Evolutionary conservation across 257 asterid species (phyloP), one percentile per base, ranked within the genome.

Genomic region (Nicotiana sylvestris): DNA sequence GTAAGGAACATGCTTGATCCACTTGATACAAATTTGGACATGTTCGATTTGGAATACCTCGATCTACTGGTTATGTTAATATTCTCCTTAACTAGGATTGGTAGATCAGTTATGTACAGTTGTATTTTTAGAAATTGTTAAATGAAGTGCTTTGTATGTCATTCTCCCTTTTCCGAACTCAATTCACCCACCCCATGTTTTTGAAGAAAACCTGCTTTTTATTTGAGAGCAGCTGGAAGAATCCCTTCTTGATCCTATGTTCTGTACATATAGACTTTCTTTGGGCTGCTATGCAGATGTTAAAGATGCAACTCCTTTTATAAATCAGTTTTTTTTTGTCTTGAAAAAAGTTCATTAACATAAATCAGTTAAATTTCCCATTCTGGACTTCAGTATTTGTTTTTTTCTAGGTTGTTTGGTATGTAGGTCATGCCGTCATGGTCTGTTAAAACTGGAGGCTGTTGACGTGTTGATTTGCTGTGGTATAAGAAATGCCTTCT

Each of bases 1-100:
- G 99, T 96, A 81, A 87, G 94, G 85, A 85, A 76, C 81, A 12
- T 51, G 64, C 62, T 74, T n/a, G 29, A 74, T 49, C 37, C 62
- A 74, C 80, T 49, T 27, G 4, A 27, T 49, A 74, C 80, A 49
- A 74, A 27, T 74, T 74, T 51, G 62, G 29, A 51, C 43, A 74
- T 3, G 27, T 15, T 3, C 29, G 80, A 27, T 74, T 74, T 74
- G 80, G 80, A 27, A 51, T 29, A 74, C 46, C 27, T 74, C 2
- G 15, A 4, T 49, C 29, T 74, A 27, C 21, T 74, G 80, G 43
- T 49, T 74, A 49, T 74, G 51, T 74, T 39, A 51, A 74, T 74
- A 51, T 74, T 11, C 43, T 74, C 80, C 80, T 46, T 27, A 13
- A 51, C 64, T 51, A 74, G 80, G 64, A 27, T 49, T 51, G 25